Evolutionary conservation across 108 stramenopile genomes (phyloP).

Genomic region (Cyclotella baltica): DNA sequence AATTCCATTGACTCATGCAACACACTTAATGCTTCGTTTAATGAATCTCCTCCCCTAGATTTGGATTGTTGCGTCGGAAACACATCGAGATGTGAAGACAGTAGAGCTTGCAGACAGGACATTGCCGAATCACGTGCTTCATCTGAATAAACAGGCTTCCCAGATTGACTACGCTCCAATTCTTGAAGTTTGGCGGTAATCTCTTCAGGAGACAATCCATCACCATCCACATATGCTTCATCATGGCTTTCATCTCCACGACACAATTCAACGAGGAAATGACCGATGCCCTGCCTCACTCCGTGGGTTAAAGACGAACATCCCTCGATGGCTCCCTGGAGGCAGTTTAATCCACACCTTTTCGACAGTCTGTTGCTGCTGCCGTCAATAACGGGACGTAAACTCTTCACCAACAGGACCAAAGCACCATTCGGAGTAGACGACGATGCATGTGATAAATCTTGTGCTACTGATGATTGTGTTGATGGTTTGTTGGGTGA

Average conservation of each 20-base stretch:
- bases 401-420: slow-evolving; percentile 38
- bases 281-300: slow-evolving; percentile 55
- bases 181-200: slow-evolving; percentile 28
- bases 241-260: slow-evolving; percentile 35
- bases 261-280: slow-evolving; percentile 67
- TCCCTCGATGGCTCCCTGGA: slow-evolving; percentile 55
- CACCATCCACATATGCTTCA: slow-evolving; percentile 37
- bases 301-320: slow-evolving; percentile 40
- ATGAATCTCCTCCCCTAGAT: not conserved
- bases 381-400: slow-evolving; percentile 39
- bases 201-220: slow-evolving; percentile 32
- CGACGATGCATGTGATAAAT: slow-evolving; percentile 36
- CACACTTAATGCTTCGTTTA: slow-evolving; percentile 35
- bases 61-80: slow-evolving; percentile 50
- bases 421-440: slow-evolving; percentile 55
- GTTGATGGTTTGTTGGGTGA: not conserved
- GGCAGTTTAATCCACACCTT: slow-evolving; percentile 43
- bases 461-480: slow-evolving; percentile 33
- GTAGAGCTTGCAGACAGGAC: slow-evolving; percentile 48
- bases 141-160: slow-evolving; percentile 8
- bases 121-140: slow-evolving; percentile 73
- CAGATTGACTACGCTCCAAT: slow-evolving; percentile 16
- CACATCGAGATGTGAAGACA: slow-evolving; percentile 28
- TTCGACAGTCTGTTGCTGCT: slow-evolving; percentile 1
- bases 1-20: slow-evolving; percentile 49